phyloP scores from a whole-genome alignment of 345 rosid genomes.

The Clausena lansium region DNA sequence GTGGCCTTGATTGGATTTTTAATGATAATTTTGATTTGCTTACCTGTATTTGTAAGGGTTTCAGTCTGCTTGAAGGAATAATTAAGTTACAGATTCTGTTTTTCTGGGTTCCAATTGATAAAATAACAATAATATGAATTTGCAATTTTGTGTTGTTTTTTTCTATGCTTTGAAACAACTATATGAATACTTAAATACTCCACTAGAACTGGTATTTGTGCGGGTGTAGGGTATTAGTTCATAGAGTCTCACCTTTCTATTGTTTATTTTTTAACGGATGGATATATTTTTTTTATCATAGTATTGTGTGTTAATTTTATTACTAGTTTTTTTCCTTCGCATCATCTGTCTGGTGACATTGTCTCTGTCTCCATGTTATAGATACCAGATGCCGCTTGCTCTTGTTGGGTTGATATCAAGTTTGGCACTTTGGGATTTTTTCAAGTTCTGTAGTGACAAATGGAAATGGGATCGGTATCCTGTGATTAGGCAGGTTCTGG shows the following conservation, averaged over 20 bases:
- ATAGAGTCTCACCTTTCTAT: not conserved
- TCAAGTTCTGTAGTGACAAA: no score
- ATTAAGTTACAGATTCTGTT: not conserved
- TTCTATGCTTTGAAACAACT: not conserved
- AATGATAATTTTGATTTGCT: not conserved
- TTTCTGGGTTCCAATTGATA: not conserved
- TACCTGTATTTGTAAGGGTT: not conserved
- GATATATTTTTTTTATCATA: not conserved
- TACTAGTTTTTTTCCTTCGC: not conserved
- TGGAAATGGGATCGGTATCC: no score
- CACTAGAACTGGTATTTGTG: not conserved
- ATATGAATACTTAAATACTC: not conserved
- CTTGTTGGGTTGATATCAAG: constrained; percentile 75
- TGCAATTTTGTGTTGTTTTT: not conserved
- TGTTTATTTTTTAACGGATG: not conserved
- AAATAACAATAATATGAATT: not conserved
- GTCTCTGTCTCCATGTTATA: constrained; percentile 23
- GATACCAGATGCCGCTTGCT: constrained; percentile 95
- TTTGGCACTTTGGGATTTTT: no score
- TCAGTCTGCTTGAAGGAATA: not conserved
- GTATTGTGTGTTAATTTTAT: not conserved
- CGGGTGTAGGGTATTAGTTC: not conserved
- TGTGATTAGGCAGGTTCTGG: no score
- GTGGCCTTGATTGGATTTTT: not conserved
- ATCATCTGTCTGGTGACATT: not conserved